phyloP scores from a whole-genome alignment of 139 green algal genomes.

The Chlamydomonas sp. region DNA sequence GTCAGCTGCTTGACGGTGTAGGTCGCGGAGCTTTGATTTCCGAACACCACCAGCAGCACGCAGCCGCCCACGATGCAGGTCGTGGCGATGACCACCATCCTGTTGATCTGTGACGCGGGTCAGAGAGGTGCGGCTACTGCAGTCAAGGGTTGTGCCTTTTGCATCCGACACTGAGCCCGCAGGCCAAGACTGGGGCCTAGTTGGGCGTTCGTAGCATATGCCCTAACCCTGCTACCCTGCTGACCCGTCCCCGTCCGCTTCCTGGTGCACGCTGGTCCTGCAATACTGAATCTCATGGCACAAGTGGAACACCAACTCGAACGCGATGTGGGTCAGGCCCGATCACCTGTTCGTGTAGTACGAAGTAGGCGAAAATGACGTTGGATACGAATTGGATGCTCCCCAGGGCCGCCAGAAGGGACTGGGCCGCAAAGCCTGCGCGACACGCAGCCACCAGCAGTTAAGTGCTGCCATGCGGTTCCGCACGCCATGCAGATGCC shows the following conservation, averaged over 20 bases:
- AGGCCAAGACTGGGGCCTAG: too few relatives aligned
- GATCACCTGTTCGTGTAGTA: constrained; percentile 81
- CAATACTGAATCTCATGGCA: background rate
- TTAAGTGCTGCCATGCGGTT: background rate
- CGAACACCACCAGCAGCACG: constrained; percentile 88
- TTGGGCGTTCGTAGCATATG: too few relatives aligned
- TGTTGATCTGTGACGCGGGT: constrained; percentile 33
- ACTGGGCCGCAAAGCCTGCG: constrained; percentile 87
- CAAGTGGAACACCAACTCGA: background rate
- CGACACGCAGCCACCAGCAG: background rate
- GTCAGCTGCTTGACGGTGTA: constrained; percentile 76
- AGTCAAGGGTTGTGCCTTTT: too few relatives aligned
- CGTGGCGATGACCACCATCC: constrained; percentile 74
- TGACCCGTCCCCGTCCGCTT: too few relatives aligned
- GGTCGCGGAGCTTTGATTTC: constrained; percentile 77
- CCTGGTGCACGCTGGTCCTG: too few relatives aligned
- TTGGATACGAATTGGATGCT: constrained; percentile 92
- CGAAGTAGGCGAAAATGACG: constrained; percentile 81
- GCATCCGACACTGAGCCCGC: too few relatives aligned
- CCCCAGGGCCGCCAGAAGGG: constrained; percentile 84
- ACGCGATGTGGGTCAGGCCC: background rate
- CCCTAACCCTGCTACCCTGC: too few relatives aligned
- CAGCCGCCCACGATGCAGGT: constrained; percentile 82
- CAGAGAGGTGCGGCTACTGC: too few relatives aligned
- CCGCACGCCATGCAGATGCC: background rate